These are phyloP conservation scores for Coemansia sp. DNA, from an alignment of 192 early-diverging fungal species.

Conservation along the genomic window DNA sequence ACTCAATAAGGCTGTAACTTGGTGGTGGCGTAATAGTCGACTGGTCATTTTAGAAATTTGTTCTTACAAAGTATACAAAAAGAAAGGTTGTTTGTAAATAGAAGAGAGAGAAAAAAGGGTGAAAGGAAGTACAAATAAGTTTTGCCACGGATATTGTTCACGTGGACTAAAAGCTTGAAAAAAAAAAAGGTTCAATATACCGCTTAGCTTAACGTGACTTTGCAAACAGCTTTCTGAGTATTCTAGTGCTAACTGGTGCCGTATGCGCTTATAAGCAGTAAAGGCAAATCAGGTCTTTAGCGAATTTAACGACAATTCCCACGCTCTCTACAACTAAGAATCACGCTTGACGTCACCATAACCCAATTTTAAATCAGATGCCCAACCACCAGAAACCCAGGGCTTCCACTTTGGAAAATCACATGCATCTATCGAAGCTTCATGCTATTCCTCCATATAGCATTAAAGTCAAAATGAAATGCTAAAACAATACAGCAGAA, in stretches of 20 bases:
- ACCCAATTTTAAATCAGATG: neutral
- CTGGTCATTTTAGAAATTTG: constrained; percentile 18
- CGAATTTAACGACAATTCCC: neutral
- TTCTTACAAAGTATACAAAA: too few relatives aligned
- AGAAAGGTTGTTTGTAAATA: too few relatives aligned
- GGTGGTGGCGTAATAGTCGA: constrained; percentile 27
- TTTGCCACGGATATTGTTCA: too few relatives aligned
- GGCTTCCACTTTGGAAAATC: neutral
- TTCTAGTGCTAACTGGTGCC: too few relatives aligned
- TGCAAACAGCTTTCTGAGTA: too few relatives aligned
- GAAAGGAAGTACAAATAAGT: neutral
- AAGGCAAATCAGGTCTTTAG: too few relatives aligned
- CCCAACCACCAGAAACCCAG: neutral
- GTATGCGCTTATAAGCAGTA: too few relatives aligned
- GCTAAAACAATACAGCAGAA: constrained; percentile 11
- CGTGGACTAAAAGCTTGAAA: too few relatives aligned
- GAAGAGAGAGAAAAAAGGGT: neutral
- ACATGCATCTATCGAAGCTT: constrained; percentile 49
- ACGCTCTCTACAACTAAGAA: neutral
- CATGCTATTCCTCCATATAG: constrained; percentile 20
- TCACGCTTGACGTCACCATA: constrained; percentile 1
- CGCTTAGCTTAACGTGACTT: too few relatives aligned
- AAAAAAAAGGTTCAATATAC: too few relatives aligned
- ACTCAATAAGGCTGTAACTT: constrained; percentile 1
- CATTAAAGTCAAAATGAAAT: constrained; percentile 35